A percentile compares a stretch with the other conserved stretches of the same genome.
Evolutionary conservation across 2,329 filamentous ascomycete genomes (phyloP).

Genomic region (Lasiodiplodia sp.): DNA sequence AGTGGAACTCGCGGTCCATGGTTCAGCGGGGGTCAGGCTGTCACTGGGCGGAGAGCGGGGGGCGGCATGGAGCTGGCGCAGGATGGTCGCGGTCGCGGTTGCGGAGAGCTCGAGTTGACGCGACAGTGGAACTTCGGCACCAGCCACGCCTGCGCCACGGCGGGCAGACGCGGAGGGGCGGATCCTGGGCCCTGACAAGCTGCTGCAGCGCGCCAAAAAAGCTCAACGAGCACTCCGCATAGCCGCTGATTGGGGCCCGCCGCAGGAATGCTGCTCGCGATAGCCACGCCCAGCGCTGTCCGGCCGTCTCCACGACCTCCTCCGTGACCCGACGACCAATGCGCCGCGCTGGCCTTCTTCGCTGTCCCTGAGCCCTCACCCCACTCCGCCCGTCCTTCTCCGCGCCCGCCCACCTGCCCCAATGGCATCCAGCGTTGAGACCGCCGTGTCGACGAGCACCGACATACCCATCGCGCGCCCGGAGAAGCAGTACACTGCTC

Average conservation of each 20-base stretch:
- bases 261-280: constrained; percentile 24
- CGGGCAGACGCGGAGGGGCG: neutral
- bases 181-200: constrained; percentile 2
- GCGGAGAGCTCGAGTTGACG: constrained; percentile 23
- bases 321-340: constrained; percentile 21
- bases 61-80: constrained; percentile 3
- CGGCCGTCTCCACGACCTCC: neutral
- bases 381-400: constrained; percentile 18
- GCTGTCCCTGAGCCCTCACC: constrained; percentile 15
- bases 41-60: neutral
- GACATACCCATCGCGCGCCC: constrained; percentile 37
- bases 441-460: constrained; percentile 39
- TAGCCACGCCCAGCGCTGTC: neutral
- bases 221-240: constrained; percentile 20
- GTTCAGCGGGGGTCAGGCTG: constrained; percentile 9
- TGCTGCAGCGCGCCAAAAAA: constrained; percentile 25
- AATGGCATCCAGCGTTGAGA: constrained; percentile 33
- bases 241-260: constrained; percentile 24
- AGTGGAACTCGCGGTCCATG: constrained; percentile 47
- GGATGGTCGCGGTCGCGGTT: neutral
- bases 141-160: constrained; percentile 8
- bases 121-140: constrained; percentile 11
- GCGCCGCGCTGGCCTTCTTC: constrained; percentile 17
- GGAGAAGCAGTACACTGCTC: constrained; percentile 37
- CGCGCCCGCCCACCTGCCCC: constrained; percentile 14